Evolutionary conservation across 306 rosid species (phyloP), one percentile per base, ranked within the genome.

Genomic region (Echinosophora koreensis): DNA sequence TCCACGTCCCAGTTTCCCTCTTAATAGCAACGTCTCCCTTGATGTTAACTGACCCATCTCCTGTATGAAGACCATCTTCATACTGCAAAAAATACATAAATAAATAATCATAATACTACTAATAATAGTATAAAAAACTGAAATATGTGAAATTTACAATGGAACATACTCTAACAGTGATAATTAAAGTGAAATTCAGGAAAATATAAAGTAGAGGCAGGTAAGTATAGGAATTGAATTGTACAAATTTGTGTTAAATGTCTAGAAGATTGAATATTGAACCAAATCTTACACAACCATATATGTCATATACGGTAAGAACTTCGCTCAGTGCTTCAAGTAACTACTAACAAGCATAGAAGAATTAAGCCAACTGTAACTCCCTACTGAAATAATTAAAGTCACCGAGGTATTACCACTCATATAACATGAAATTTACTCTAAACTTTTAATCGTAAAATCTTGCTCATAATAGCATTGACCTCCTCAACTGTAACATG

Each of bases 1-100:
- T 90, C 95, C 92, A 88, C 12, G 82, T 82, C 55, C 95, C 92
- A 28, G 87, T 84, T 34, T 79, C 81, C 11, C 56, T 60, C 83
- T 81, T 86, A 5, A 81, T 77, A 74, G 83, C 87, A 76, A 83
- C 87, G 6, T 41, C 80, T 74, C 92, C 88, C 46, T 77, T 80
- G 13, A 66, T 50, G 86, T 86, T 88, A 14, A 86, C 87, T 5
- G 92, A 84, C 62, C 90, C 84, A 44, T 88, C 92, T 55, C 90
- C 84, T 2, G 90, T 67, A 76, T 79, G 80, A 47, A 49, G 44
- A 56, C 27, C 32, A 0, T 64, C 77, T 82, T 86, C 87, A 11
- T 76, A 64, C 92, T 90, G 69, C 52, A 52, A 65, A 51, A 49
- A 16, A 67, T 37, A 60, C 11, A 28, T 47, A 17, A 14, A 69